Evolutionary conservation across 352 stramenopile species (phyloP), one percentile per base, ranked within the genome.

Genomic region (Globisporangium echinulatum): DNA sequence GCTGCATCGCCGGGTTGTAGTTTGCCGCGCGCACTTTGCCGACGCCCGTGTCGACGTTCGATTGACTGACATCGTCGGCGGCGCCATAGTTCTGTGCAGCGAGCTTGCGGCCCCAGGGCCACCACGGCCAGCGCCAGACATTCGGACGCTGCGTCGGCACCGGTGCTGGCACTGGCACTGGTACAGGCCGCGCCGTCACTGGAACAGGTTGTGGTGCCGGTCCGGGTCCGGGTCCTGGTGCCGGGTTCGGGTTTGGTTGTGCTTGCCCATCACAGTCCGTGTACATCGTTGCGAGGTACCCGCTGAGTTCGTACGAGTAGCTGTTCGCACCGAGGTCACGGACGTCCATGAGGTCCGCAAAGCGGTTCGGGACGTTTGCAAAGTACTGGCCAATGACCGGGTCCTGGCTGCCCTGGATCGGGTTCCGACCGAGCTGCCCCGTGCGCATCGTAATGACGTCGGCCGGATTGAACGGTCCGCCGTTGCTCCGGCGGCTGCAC

Each of bases 301-400:
- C 63, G 33, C 63, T 76, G 52, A 85, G 64, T 4, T 70, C 44
- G 68, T 90, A 88, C 44, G 72, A 70, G 72, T 87, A 89, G 62
- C 70, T 88, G 67, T 88, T 79, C 15, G 67, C 53, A 3, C 71
- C 71, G 25, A 87, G 54, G 50, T 82, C 71, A 49, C 75, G 82
- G 10, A 67, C 69, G 49, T 87, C 79, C 1, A 82, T 59, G 51
- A 80, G 79, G n/a, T 77, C 67, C 0, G 33, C 51, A 61, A 47
- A 64, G 10, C 50, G 25, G 14, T 14, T 7, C 0, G 79, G 80
- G 0, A 90, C 40, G 52, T 80, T 72, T 43, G 87, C 85, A 60
- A 90, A 90, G 68, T 81, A 90, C 38, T 60, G 69, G 10, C 74
- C 70, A 36, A 84, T 72, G 25, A 74, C 48, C 7, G 67, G 63